phyloP scores from a whole-genome alignment of 2,329 filamentous ascomycete species.

The Ascochyta koolunga region DNA sequence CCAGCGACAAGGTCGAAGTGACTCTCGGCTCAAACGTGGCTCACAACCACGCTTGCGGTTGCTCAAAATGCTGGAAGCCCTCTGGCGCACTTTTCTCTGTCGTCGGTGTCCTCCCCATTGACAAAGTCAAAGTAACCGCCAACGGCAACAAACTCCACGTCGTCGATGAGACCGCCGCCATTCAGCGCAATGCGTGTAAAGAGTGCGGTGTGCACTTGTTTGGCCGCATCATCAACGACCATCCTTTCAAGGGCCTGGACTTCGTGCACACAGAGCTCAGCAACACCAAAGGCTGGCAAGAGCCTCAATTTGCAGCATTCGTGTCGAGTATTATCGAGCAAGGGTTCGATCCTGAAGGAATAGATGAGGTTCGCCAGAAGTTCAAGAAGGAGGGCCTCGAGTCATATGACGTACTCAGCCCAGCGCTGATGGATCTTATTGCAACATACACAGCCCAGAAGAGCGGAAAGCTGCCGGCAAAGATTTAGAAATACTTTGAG shows the following conservation, averaged over 20 bases:
- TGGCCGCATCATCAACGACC: constrained; percentile 68
- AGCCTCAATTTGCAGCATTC: constrained; percentile 73
- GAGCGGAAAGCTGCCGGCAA: constrained; percentile 37
- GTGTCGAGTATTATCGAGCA: constrained; percentile 73
- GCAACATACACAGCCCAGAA: constrained; percentile 61
- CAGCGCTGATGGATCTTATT: constrained; percentile 64
- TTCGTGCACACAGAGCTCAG: constrained; percentile 71
- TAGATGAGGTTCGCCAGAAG: constrained; percentile 61
- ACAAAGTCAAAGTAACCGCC: constrained; percentile 62
- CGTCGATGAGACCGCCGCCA: constrained; percentile 61
- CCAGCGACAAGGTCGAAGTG: constrained; percentile 62
- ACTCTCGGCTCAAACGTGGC: constrained; percentile 63
- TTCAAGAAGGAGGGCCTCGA: constrained; percentile 63
- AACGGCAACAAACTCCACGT: constrained; percentile 64
- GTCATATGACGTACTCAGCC: constrained; percentile 68
- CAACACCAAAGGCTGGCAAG: constrained; percentile 69
- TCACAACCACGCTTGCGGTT: constrained; percentile 75
- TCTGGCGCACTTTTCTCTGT: constrained; percentile 67
- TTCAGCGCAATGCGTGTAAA: constrained; percentile 58
- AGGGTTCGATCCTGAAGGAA: constrained; percentile 63
- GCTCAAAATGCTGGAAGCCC: constrained; percentile 76
- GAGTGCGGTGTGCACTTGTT: constrained; percentile 65
- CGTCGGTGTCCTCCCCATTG: constrained; percentile 65
- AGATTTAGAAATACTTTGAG: constrained; percentile 22
- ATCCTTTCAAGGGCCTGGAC: constrained; percentile 72